A percentile compares a stretch with the other conserved stretches of the same genome.
phyloP scores from a whole-genome alignment of 2,329 filamentous ascomycete species.

The Septoria linicola region DNA sequence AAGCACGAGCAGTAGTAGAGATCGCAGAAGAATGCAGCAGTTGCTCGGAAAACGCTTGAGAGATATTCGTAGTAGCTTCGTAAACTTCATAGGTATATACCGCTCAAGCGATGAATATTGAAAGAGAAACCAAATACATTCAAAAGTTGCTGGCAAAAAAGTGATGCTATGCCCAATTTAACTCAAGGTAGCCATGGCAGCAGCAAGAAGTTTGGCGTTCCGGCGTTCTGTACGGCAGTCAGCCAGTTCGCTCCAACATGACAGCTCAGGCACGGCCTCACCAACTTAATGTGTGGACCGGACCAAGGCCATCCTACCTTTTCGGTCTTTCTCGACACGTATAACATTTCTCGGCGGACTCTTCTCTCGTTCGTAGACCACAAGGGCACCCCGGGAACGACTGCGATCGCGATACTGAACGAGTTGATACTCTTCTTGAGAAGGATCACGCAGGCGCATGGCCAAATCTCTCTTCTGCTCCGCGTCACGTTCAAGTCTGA shows the following conservation, averaged over 20 bases:
- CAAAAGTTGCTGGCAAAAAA: neutral
- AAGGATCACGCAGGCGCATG: constrained; percentile 44
- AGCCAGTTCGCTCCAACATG: constrained; percentile 13
- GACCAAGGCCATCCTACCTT: constrained; percentile 92
- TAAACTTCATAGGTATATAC: neutral
- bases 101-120: neutral
- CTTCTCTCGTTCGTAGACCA: constrained; percentile 38
- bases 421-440: constrained; percentile 48
- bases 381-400: constrained; percentile 17
- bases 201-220: constrained; percentile 46
- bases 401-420: constrained; percentile 53
- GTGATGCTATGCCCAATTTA: constrained; percentile 23
- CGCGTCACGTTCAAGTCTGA: constrained; percentile 58
- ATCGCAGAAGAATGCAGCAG: no score
- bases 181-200: constrained; percentile 46
- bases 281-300: constrained; percentile 56
- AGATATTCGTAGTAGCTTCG: no score
- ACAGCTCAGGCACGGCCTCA: constrained; percentile 5
- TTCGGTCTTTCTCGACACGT: constrained; percentile 83
- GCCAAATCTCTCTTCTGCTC: constrained; percentile 43
- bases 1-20: no score
- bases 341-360: constrained; percentile 55
- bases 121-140: no score
- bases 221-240: constrained; percentile 40
- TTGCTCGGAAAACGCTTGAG: no score